Percentiles rank a stretch among this genome's conserved stretches.
phyloP scores from a whole-genome alignment of 108 stramenopile species.

The Conticribra guillardii region DNA sequence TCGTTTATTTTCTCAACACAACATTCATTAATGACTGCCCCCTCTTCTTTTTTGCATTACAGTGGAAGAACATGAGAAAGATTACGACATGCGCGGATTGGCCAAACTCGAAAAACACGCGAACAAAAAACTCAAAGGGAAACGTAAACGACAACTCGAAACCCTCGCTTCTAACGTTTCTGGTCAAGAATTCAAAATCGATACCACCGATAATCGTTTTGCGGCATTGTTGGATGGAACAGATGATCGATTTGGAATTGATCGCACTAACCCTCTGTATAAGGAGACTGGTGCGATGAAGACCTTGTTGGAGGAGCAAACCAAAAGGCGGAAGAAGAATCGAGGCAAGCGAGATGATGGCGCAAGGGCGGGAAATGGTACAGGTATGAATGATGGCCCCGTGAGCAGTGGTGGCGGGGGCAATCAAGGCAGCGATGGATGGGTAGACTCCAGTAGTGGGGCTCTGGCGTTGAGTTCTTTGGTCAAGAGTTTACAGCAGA shows the following conservation, averaged over 20 bases:
- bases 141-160: constrained; percentile 83
- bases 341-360: constrained; percentile 30
- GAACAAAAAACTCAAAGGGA: constrained; percentile 77
- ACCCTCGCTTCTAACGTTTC: constrained; percentile 69
- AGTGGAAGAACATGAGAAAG: constrained; percentile 73
- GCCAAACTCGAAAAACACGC: constrained; percentile 80
- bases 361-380: not conserved
- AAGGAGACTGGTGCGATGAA: constrained; percentile 93
- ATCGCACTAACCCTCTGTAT: constrained; percentile 84
- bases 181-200: constrained; percentile 83
- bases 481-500: constrained; percentile 65
- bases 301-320: constrained; percentile 80
- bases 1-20: not conserved
- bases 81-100: constrained; percentile 87
- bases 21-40: too few relatives aligned
- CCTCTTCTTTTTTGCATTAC: too few relatives aligned
- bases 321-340: constrained; percentile 79
- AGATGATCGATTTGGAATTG: constrained; percentile 93
- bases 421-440: constrained; percentile 3
- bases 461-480: constrained; percentile 64
- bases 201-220: constrained; percentile 87
- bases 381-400: constrained; percentile 1
- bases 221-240: constrained; percentile 86
- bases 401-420: not conserved
- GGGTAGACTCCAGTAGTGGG: constrained; percentile 27